Conservation (phyloP, 1,284 basidiomycete species). For the Cryptococcus wingfieldii region DNA sequence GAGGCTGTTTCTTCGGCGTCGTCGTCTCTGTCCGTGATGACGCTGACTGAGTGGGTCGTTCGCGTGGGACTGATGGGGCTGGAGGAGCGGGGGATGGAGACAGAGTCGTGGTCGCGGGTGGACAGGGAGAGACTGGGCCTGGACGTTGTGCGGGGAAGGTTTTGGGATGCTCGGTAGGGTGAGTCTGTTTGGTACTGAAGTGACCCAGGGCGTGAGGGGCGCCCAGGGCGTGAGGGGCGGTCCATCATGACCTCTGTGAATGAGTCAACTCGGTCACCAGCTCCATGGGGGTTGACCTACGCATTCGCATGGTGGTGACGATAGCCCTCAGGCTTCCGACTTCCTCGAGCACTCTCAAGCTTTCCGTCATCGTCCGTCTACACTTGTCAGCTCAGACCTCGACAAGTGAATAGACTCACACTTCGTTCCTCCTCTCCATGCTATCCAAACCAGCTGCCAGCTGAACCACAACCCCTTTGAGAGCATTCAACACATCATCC, state of each 20-base stretch:
- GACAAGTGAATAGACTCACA: slow-evolving; percentile 17
- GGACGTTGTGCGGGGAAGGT: neutral
- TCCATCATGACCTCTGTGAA: slow-evolving; percentile 27
- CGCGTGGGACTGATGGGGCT: neutral
- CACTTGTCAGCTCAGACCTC: neutral
- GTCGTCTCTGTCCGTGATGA: slow-evolving; percentile 3
- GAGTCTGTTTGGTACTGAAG: neutral
- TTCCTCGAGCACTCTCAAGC: slow-evolving; percentile 68
- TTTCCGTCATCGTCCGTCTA: slow-evolving; percentile 58
- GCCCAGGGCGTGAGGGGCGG: slow-evolving; percentile 10
- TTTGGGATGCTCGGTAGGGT: neutral
- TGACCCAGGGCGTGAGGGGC: slow-evolving; percentile 4
- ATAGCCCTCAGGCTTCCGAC: slow-evolving; percentile 66
- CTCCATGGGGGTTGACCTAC: slow-evolving; percentile 8
- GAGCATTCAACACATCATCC: slow-evolving; percentile 15
- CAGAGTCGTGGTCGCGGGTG: neutral
- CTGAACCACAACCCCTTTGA: slow-evolving; percentile 25
- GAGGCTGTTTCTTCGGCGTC: neutral
- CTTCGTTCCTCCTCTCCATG: slow-evolving; percentile 34
- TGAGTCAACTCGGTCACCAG: neutral
- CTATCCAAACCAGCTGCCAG: slow-evolving; percentile 34
- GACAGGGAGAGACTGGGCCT: neutral
- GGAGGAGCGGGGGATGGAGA: neutral
- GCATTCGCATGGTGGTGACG: slow-evolving; percentile 73
- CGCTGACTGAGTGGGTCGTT: neutral